Evolutionary conservation across 2,329 filamentous ascomycete genomes (phyloP).

Genomic region (Tolypocladium amazonense): DNA sequence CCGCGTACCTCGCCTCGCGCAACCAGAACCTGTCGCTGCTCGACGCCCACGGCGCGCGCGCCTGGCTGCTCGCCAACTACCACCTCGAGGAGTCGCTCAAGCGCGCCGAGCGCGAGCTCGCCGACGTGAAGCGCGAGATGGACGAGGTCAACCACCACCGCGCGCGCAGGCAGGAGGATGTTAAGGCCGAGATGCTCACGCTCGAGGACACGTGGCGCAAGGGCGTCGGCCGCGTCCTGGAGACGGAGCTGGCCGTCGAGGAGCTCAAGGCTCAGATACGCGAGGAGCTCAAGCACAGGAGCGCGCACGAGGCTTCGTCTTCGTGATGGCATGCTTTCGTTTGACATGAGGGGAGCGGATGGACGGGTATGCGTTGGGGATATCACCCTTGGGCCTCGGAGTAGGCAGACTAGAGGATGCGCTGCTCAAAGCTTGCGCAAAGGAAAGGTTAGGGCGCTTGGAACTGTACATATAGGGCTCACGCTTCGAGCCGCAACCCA

Average conservation of each 20-base stretch:
- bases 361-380: neutral
- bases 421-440: neutral
- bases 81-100: slow-evolving; percentile 60
- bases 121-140: slow-evolving; percentile 53
- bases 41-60: slow-evolving; percentile 74
- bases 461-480: neutral
- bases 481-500: neutral
- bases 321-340: neutral
- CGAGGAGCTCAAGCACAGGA: slow-evolving; percentile 40
- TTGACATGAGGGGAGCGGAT: neutral
- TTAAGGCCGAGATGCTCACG: slow-evolving; percentile 59
- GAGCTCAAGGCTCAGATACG: slow-evolving; percentile 56
- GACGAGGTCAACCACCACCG: slow-evolving; percentile 65
- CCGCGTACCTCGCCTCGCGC: slow-evolving; percentile 41
- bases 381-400: neutral
- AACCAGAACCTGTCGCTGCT: slow-evolving; percentile 56
- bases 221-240: slow-evolving; percentile 68
- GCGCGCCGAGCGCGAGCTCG: slow-evolving; percentile 64
- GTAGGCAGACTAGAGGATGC: neutral
- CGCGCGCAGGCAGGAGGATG: slow-evolving; percentile 58
- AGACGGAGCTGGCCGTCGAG: slow-evolving; percentile 80
- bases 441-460: neutral
- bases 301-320: neutral
- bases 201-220: slow-evolving; percentile 71
- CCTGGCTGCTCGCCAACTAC: slow-evolving; percentile 81